Evolutionary conservation across 2,329 filamentous ascomycete genomes (phyloP).

Genomic region (Trichoderma endophyticum): DNA sequence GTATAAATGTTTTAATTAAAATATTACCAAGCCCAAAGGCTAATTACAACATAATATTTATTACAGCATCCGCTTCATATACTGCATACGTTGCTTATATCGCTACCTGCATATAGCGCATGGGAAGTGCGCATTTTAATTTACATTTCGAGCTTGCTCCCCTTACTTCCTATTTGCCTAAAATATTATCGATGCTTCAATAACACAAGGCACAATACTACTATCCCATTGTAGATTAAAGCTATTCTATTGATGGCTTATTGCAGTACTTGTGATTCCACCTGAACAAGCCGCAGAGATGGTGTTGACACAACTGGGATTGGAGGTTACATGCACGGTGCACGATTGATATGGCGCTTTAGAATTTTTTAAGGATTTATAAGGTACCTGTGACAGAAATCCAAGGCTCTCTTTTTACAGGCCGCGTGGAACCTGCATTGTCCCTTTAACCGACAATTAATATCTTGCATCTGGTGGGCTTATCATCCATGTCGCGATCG

Average conservation of each 20-base stretch:
- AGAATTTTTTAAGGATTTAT: not conserved
- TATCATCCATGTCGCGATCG: not conserved
- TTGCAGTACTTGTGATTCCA: not conserved
- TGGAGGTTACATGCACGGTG: not conserved
- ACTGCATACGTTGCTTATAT: too few species aligned
- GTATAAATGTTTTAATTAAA: not conserved
- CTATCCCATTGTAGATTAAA: too few species aligned
- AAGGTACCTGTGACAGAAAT: not conserved
- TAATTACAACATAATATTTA: not conserved
- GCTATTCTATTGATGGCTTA: too few species aligned
- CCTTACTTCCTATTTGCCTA: too few species aligned
- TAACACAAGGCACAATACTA: too few species aligned
- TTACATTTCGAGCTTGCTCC: too few species aligned
- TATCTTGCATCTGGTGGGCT: not conserved
- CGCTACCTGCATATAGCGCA: too few species aligned
- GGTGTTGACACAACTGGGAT: not conserved
- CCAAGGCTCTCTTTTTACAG: not conserved
- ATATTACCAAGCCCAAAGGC: not conserved
- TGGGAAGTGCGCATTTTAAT: too few species aligned
- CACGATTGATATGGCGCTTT: not conserved
- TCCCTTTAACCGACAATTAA: not conserved
- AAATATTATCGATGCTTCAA: too few species aligned
- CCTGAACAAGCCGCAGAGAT: not conserved
- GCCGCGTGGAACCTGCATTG: not conserved
- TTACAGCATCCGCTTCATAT: too few species aligned